Conservation (phyloP, 139 green algal genomes). For the Tetradesmus obliquus region DNA sequence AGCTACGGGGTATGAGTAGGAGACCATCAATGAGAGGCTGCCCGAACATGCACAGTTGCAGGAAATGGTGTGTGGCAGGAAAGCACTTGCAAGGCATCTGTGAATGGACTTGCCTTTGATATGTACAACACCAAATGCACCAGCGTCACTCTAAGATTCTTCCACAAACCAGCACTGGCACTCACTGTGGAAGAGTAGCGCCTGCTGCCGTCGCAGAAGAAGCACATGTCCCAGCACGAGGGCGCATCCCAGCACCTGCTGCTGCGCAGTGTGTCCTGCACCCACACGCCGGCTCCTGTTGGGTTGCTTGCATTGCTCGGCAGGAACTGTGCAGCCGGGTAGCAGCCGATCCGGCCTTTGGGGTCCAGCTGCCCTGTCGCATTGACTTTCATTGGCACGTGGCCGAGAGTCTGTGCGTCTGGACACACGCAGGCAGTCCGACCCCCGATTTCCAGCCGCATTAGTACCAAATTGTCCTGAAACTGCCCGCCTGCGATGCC, state of each 20-base stretch:
- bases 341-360: background rate
- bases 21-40: too few relatives aligned
- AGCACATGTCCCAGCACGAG: slow-evolving; percentile 21
- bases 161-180: background rate
- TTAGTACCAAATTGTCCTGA: background rate
- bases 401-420: background rate
- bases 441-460: too few relatives aligned
- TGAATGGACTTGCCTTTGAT: too few relatives aligned
- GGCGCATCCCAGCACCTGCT: background rate
- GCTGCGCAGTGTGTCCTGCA: background rate
- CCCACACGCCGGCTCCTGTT: background rate
- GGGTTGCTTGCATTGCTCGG: background rate
- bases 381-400: background rate
- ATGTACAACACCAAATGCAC: too few relatives aligned
- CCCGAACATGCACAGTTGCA: too few relatives aligned
- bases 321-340: background rate
- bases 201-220: slow-evolving; percentile 16
- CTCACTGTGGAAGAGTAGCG: background rate
- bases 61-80: too few relatives aligned
- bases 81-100: too few relatives aligned
- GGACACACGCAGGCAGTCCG: background rate
- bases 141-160: background rate
- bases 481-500: background rate
- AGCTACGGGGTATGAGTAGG: background rate
- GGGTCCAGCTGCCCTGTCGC: background rate